A percentile compares a stretch with the other conserved stretches of the same genome.
Conservation (phyloP, 345 rosid species). For the Populus deltoides region DNA sequence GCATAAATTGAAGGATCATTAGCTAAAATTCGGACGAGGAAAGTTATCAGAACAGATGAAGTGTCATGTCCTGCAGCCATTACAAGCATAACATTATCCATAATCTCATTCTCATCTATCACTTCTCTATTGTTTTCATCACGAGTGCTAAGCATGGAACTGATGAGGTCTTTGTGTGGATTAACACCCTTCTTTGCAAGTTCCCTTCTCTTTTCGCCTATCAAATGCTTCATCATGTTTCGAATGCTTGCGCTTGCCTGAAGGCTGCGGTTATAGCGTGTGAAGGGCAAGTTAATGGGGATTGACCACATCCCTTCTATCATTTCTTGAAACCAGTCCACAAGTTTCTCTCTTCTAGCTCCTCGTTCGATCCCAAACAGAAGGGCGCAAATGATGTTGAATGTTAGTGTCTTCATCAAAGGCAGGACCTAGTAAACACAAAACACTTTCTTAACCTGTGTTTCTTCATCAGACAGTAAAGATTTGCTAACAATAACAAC, state of each 20-base stretch:
- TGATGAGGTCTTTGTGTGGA: constrained; percentile 43
- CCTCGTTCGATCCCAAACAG: constrained; percentile 39
- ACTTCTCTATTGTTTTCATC: constrained; percentile 11
- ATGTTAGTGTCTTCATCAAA: constrained; percentile 47
- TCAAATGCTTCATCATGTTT: constrained; percentile 28
- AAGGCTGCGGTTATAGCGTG: constrained; percentile 43
- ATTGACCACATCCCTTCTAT: constrained; percentile 47
- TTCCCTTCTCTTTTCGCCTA: constrained; percentile 35
- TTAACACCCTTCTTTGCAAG: constrained; percentile 25
- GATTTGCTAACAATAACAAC: no score
- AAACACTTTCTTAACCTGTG: not conserved
- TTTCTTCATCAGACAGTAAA: not conserved
- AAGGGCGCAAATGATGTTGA: constrained; percentile 48
- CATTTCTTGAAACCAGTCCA: constrained; percentile 32
- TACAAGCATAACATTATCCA: constrained; percentile 45
- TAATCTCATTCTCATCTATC: constrained; percentile 45
- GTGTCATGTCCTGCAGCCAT: constrained; percentile 66
- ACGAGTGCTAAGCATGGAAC: constrained; percentile 35
- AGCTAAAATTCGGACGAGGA: constrained; percentile 42
- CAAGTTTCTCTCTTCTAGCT: constrained; percentile 27
- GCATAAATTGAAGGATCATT: constrained; percentile 33
- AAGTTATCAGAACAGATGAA: constrained; percentile 46
- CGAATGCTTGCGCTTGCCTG: constrained; percentile 33
- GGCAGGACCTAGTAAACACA: constrained; percentile 39
- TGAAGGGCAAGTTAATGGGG: constrained; percentile 50